Evolutionary conservation across 352 stramenopile genomes (phyloP), one percentile per base, ranked within the genome.

Genomic region (Blastocystis sp.): DNA sequence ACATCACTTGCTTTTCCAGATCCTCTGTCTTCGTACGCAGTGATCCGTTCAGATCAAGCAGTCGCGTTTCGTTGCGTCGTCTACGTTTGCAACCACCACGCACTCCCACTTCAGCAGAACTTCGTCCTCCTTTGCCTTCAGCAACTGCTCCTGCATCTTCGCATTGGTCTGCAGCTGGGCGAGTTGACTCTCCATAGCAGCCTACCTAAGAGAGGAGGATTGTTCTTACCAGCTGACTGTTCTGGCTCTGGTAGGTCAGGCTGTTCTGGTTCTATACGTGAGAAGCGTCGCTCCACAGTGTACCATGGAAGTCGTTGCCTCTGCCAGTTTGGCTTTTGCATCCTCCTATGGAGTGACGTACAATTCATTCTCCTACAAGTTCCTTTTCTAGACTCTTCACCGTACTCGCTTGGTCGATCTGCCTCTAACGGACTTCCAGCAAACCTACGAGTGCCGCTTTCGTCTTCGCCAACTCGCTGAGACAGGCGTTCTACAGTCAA

Each of bases 401-500:
- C 32, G 61, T 29, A 2, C 40, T 44, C n/a, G 46, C 44, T 40
- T 24, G 24, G 6, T 48, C 27, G 18, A 81, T 64, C 69, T 81
- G 42, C 18, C 6, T 24, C 36, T 63, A 0, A 27, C 9, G 0
- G 14, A n/a, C 24, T 16, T 42, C 2, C 6, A 32, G 29, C 29
- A 1, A 34, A 59, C 7, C 18, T 53, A 81, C 69, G 1, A 81
- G 29, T 18, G 46, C n/a, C 8, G 69, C 29, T 18, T 81, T 81
- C 36, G 56, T 48, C 48, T 14, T 49, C 7, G 69, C 51, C 18
- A 81, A 6, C 3, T 46, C 48, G 18, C 24, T 63, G 8, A 81
- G 48, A 64, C 48, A 40, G 18, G 61, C 69, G 40, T 81, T 81
- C 69, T 81, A 81, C 18, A 27, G n/a, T 81, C 48, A 81, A 32